Conservation (phyloP, 306 rosid genomes). For the Cyamopsis tetragonoloba region DNA sequence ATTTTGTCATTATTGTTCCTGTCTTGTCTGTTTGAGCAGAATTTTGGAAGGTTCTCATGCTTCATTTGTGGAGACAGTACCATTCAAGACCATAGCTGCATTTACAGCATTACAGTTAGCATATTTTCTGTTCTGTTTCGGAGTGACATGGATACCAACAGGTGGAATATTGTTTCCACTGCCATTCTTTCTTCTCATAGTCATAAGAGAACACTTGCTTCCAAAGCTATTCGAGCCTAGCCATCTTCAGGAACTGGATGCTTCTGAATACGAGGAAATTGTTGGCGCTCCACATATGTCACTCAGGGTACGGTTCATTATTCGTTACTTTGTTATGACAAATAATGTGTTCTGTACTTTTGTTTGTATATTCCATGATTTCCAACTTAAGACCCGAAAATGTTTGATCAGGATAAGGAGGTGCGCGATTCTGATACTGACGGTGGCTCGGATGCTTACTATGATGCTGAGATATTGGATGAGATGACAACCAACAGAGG, state of each 20-base stretch:
- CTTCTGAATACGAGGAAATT: slow-evolving; percentile 87
- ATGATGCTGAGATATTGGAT: slow-evolving; percentile 75
- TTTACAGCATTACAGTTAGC: slow-evolving; percentile 66
- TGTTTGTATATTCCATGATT: not conserved
- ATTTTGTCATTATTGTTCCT: slow-evolving; percentile 5
- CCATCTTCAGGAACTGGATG: slow-evolving; percentile 78
- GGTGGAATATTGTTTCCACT: slow-evolving; percentile 89
- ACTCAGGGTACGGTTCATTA: slow-evolving; percentile 18
- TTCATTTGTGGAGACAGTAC: slow-evolving; percentile 81
- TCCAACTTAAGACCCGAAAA: not conserved
- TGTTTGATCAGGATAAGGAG: slow-evolving; percentile 53
- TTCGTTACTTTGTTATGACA: not conserved
- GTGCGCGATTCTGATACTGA: slow-evolving; percentile 26
- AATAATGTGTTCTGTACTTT: not conserved
- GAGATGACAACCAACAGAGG: slow-evolving; percentile 83
- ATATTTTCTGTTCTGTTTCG: slow-evolving; percentile 67
- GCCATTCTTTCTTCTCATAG: slow-evolving; percentile 80
- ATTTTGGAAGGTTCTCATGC: slow-evolving; percentile 76
- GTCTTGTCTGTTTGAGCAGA: slow-evolving; percentile 40
- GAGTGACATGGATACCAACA: slow-evolving; percentile 80
- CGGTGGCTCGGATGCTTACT: slow-evolving; percentile 41
- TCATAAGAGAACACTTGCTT: slow-evolving; percentile 68
- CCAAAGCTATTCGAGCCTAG: slow-evolving; percentile 53
- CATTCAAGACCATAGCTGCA: slow-evolving; percentile 66
- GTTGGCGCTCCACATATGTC: slow-evolving; percentile 38